Evolutionary conservation across 202 grass and related monocot genomes (phyloP).

Genomic region (Setaria italica): DNA sequence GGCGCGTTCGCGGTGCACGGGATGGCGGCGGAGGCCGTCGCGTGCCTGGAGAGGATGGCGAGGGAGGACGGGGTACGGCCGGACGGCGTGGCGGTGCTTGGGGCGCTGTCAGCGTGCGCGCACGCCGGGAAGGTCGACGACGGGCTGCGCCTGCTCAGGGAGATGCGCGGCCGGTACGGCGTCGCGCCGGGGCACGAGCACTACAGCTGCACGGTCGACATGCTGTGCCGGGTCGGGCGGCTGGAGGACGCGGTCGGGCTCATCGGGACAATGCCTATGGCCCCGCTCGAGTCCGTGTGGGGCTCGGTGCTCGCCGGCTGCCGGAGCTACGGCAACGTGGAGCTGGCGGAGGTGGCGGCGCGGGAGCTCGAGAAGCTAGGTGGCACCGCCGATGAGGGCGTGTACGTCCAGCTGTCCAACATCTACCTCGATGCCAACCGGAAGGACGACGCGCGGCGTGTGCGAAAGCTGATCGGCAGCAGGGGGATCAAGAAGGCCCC

Average conservation of each 20-base stretch:
- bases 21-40: slow-evolving; percentile 45
- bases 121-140: slow-evolving; percentile 72
- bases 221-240: slow-evolving; percentile 81
- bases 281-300: slow-evolving; percentile 66
- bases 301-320: slow-evolving; percentile 74
- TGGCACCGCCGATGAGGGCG: slow-evolving; percentile 63
- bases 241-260: slow-evolving; percentile 60
- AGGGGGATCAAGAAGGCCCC: slow-evolving; percentile 66
- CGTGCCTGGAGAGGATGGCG: slow-evolving; percentile 68
- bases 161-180: slow-evolving; percentile 55
- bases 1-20: slow-evolving; percentile 80
- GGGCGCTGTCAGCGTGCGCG: slow-evolving; percentile 63
- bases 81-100: slow-evolving; percentile 67
- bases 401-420: slow-evolving; percentile 84
- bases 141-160: slow-evolving; percentile 57
- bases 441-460: slow-evolving; percentile 66
- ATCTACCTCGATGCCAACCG: slow-evolving; percentile 77
- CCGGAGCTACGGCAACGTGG: slow-evolving; percentile 63
- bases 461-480: slow-evolving; percentile 69
- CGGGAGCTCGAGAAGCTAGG: slow-evolving; percentile 63
- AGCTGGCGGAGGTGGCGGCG: slow-evolving; percentile 68
- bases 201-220: slow-evolving; percentile 82
- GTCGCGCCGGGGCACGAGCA: slow-evolving; percentile 69
- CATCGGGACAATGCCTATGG: slow-evolving; percentile 74
- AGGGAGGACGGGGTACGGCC: slow-evolving; percentile 61